phyloP scores from a whole-genome alignment of 768 basidiomycete genomes.

The Kwoniella sp. region DNA sequence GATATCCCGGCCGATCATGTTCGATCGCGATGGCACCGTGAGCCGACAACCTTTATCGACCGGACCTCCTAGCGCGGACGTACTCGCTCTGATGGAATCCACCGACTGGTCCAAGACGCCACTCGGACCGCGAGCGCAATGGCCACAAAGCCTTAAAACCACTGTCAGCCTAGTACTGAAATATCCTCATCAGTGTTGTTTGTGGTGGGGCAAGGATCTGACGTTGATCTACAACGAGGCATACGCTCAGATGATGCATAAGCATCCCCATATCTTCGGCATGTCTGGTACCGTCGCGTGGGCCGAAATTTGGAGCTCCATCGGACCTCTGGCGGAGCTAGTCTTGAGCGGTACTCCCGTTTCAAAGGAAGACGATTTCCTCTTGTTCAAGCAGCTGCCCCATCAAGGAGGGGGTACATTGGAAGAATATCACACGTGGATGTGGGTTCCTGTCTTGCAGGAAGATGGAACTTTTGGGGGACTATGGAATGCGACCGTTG shows the following conservation, averaged over 20 bases:
- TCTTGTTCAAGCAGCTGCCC: conserved; percentile 45
- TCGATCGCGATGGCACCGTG: conserved; percentile 40
- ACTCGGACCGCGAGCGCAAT: conserved; percentile 42
- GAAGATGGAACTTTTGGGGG: conserved; percentile 48
- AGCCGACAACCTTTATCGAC: conserved; percentile 7
- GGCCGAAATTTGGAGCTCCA: conserved; percentile 47
- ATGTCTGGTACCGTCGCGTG: conserved; percentile 48
- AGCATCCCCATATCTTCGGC: conserved; percentile 53
- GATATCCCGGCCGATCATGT: conserved; percentile 26
- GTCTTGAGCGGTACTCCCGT: conserved; percentile 49
- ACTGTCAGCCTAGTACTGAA: conserved; percentile 28
- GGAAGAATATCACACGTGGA: conserved; percentile 51
- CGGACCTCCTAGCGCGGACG: conserved; percentile 28
- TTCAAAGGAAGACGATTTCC: conserved; percentile 47
- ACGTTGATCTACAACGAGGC: conserved; percentile 51
- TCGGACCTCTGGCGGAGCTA: conserved; percentile 47
- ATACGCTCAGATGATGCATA: conserved; percentile 46
- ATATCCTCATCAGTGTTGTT: conserved; percentile 47
- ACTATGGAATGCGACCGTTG: conserved; percentile 50
- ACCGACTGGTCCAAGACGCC: conserved; percentile 51
- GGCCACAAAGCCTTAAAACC: conserved; percentile 50
- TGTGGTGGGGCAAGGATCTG: conserved; percentile 54
- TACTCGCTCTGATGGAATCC: conserved; percentile 38
- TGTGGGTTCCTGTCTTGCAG: conserved; percentile 49
- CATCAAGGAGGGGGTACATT: conserved; percentile 37